Base-by-base conservation (phyloP, 208 protist species). In the Trypanosoma rangeli region DNA sequence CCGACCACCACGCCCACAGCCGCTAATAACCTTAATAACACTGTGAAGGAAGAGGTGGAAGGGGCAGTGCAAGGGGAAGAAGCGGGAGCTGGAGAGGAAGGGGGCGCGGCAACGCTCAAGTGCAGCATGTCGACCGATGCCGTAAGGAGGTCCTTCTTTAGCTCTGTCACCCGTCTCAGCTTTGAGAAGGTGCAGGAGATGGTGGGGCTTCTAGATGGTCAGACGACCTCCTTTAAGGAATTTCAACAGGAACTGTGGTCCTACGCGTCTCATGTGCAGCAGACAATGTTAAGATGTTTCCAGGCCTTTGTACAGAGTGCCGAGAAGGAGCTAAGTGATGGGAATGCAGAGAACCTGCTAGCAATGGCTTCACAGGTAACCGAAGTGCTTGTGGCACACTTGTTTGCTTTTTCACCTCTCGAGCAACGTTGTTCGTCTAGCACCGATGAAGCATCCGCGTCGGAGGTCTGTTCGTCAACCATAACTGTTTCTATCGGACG, bases 401-500 rank as follows among this genome's bases (percentile, higher is more conserved):
- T 74, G 3, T 66, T 73, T 63, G 67, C 66, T 56, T 58, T 66
- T 58, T 50, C 60, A n/a, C 68, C 62, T 3, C 8, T 48, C 22
- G 46, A 64, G 24, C 22, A 44, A 37, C 46, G 63, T 35, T 0
- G 1, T 1, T 58, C 20, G n/a, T 16, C n/a, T 13, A 4, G 33
- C 37, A 2, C 69, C 46, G n/a, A 33, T 16, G n/a, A 13, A 9
- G 31, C 24, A 26, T 5, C 22, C 24, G 20, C 54, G 24, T 42
- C 48, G 16, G 35, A 18, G 4, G n/a, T 46, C 12, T 13, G 3
- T 0, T 33, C 18, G 16, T 31, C 70, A 42, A 42, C 57, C 24
- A 67, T 77, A 1, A 65, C 72, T 18, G 65, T 71, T 29, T 56
- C 72, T 8, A 52, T 77, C 26, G 59, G 58, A 13, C 64, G 72